Evolutionary conservation across 1,284 basidiomycete genomes (phyloP).

Genomic region (Tranzscheliella williamsii): DNA sequence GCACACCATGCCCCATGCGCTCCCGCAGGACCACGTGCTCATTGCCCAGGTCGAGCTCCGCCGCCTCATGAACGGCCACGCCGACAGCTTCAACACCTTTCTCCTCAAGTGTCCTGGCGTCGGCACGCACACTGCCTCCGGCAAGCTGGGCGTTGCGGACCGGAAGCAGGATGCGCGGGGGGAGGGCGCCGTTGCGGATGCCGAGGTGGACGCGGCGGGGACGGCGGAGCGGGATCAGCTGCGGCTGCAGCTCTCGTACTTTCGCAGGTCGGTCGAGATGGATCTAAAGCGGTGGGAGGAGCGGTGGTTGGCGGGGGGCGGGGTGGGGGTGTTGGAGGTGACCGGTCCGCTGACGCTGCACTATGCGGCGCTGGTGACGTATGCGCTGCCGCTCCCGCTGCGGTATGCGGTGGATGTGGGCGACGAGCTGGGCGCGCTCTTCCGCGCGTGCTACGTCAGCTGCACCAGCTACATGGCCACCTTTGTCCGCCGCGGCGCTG

Average conservation of each 20-base stretch:
- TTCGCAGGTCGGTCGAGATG: conserved; percentile 22
- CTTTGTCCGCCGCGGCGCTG: conserved; percentile 19
- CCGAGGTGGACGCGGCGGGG: conserved; percentile 3
- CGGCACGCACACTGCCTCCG: too few relatives aligned
- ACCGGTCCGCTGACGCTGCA: conserved; percentile 22
- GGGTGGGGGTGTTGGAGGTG: conserved; percentile 14
- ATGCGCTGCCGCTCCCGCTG: conserved; percentile 31
- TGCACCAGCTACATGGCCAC: conserved; percentile 34
- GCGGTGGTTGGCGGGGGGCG: conserved; percentile 18
- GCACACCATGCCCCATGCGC: conserved; percentile 20
- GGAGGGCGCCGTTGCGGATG: conserved; percentile 6
- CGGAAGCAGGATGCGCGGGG: too few relatives aligned
- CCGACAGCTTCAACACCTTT: conserved; percentile 26
- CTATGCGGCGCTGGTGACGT: conserved; percentile 34
- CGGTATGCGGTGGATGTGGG: conserved; percentile 14
- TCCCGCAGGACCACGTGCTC: conserved; percentile 39
- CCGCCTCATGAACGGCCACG: conserved; percentile 19
- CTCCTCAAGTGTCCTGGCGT: too few relatives aligned
- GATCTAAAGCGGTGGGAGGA: conserved; percentile 43
- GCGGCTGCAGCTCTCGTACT: conserved; percentile 20
- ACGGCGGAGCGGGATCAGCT: conserved; percentile 20
- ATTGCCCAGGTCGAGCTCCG: conserved; percentile 37
- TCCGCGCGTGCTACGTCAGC: conserved; percentile 30
- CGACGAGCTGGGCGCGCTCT: conserved; percentile 9
- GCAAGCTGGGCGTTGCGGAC: too few relatives aligned